Base-by-base conservation (phyloP, 2,329 filamentous ascomycete genomes). In the Beauveria australis region DNA sequence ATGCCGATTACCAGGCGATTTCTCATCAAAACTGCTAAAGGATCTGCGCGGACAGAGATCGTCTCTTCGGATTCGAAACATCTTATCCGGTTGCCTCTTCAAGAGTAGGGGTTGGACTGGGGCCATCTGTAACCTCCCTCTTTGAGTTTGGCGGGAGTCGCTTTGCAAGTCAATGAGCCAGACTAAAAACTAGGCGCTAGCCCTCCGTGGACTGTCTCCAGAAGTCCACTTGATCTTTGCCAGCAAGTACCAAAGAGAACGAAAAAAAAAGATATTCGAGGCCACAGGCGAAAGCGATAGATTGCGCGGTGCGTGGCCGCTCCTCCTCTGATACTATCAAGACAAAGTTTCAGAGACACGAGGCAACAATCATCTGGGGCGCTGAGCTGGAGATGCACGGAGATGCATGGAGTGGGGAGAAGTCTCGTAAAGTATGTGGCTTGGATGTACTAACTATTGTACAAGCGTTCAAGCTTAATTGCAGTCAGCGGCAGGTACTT, bases 41-140 rank as follows among this genome's bases (percentile, higher is more conserved):
- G 48, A 52, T 52, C 18, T 12, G 28, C 33, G 44, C 8, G 16
- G 44, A 49, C 26, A 16, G 30, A 49, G 33, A n/a, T 24, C 12
- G 10, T 33, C 46, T 51, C 18, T n/a, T 43, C 16, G 28, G n/a
- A 49, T 48, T 33, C 8, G 30, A 28, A 19, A 28, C 10, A 44
- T 54, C 24, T n/a, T 54, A 26, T 43, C n/a, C 43, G 58, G 44
- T 52, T 60, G 41, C 58, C 58, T 49, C 41, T 54, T 60, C 30
- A 7, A 54, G 43, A 54, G 58, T 54, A 60, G 58, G 9, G 33
- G 41, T 47, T 54, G 24, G 53, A 37, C 37, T 26, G 30, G 43
- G 47, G 48, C 46, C 12, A 33, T 40, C 19, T 53, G 30, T 24
- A 54, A 60, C 58, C 58, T 60, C 44, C 58, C 51, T 54, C 58